Base-by-base conservation (phyloP, 768 basidiomycete species). In the Gymnopilus junonius region DNA sequence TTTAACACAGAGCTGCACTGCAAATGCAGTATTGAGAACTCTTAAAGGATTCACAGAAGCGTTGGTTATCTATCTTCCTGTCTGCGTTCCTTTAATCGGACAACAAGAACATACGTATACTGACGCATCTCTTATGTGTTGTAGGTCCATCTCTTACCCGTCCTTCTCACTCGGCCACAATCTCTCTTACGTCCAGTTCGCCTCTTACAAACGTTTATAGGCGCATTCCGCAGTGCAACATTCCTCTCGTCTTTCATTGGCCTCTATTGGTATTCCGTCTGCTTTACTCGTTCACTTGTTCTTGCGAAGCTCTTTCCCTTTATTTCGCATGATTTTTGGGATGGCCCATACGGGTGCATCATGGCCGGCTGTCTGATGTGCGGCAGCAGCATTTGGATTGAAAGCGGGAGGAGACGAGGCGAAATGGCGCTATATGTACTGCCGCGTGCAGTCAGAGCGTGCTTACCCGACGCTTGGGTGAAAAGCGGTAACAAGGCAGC, bases 371-470 rank as follows among this genome's bases (percentile, higher is more conserved):
- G 88, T 63, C 72, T 94, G 43, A 75, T 82, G 17, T 93, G 92
- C 64, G 92, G 92, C 4, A 78, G 82, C 59, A 92, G 91, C 58
- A 92, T 94, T 43, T 92, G 87, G 86, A 83, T 93, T 27, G 92
- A 94, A 70, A 86, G 88, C 62, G 87, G 87, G 2, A 78, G 79
- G 58, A 77, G 92, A 65, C 78, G 92, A 56, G 90, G 91, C 4
- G 92, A 94, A 75, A 91, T 94, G 78, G 87, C 91, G 0, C 72
- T 93, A 31, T 93, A 93, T 68, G 92, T 93, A 56, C 76, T 93
- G 4, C 91, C 92, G 2, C 80, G 84, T 58, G 92, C 91, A 12
- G 64, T 93, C 31, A 79, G 89, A 45, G 81, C 91, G 0, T 85
- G 80, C 56, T 71, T 93, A n/a, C 83, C 90, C 1, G 76, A 84